Base-by-base conservation (phyloP, 805 yeast genomes). In the Hanseniaspora lachancei region DNA sequence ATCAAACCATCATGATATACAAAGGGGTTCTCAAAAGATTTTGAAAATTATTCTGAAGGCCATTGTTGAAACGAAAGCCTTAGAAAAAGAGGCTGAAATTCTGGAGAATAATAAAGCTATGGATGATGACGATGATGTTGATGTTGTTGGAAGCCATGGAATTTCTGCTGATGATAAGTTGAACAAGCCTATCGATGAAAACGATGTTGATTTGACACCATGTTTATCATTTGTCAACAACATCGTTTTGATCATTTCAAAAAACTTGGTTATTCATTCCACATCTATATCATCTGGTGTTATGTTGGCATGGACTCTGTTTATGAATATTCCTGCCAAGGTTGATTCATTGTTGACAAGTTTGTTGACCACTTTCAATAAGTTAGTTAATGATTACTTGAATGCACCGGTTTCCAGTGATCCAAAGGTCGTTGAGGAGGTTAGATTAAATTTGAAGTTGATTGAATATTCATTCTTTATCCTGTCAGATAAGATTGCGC, bases 331-430 rank as follows among this genome's bases (percentile, higher is more conserved):
- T 54, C 95, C 96, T 0, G 76, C 79, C 29, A 76, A 80, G 10
- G 74, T 91, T 51, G 95, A 89, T 60, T 75, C 87, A 0, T 72
- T 88, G 51, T 73, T 93, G 58, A 89, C 87, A 2, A 71, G 79
- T 59, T 75, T 89, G 13, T 84, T 93, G 82, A 80, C 89, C 64
- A 87, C 95, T 0, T 83, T 95, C 68, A 86, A 89, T 59, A 89
- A 87, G 65, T 74, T 91, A 49, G 87, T 93, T 64, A 87, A 87
- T 61, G 97, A 89, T 66, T 95, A 89, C 64, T 76, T 86, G 7
- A 82, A 79, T 43, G 78, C 74, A 12, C 67, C 75, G 1, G 76
- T 71, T 58, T 67, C 74, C 2, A 69, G 65, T 51, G 72, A 69
- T 57, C 73, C 73, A 21, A 64, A 68, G 13, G 62, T 69, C 0